Evolutionary conservation across 805 yeast species (phyloP).

Genomic region (Candida nanaspora): DNA sequence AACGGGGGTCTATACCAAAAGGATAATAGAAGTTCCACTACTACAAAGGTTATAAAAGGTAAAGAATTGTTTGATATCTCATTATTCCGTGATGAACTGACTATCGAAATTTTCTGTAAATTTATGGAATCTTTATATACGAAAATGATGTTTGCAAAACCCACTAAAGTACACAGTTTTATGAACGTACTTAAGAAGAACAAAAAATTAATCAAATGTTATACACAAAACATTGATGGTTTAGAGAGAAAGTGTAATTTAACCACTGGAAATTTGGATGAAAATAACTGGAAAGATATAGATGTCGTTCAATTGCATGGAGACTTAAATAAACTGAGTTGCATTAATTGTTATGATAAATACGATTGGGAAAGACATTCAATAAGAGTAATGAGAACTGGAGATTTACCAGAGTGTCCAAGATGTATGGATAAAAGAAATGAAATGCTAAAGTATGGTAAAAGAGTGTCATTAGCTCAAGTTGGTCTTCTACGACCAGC

Average conservation of each 20-base stretch:
- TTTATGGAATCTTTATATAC: constrained; percentile 80
- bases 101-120: constrained; percentile 70
- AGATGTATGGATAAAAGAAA: constrained; percentile 51
- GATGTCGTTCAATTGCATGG: constrained; percentile 92
- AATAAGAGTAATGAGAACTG: constrained; percentile 42
- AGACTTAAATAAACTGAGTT: constrained; percentile 65
- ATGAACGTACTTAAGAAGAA: constrained; percentile 53
- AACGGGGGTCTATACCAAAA: constrained; percentile 72
- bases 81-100: constrained; percentile 59
- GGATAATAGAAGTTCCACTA: constrained; percentile 26
- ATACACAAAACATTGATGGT: constrained; percentile 94
- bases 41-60: constrained; percentile 52
- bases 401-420: constrained; percentile 73
- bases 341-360: constrained; percentile 59
- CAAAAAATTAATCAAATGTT: constrained; percentile 71
- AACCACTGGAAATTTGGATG: constrained; percentile 50
- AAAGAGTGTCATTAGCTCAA: constrained; percentile 61
- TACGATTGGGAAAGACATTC: constrained; percentile 56
- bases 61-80: constrained; percentile 88
- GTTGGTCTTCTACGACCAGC: constrained; percentile 81
- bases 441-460: constrained; percentile 59
- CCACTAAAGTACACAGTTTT: constrained; percentile 81
- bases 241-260: constrained; percentile 64
- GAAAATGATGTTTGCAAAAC: constrained; percentile 57
- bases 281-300: constrained; percentile 46